A percentile compares a stretch with the other conserved stretches of the same genome.
Evolutionary conservation across 345 rosid genomes (phyloP).

Genomic region (Schrenkiella parvula): DNA sequence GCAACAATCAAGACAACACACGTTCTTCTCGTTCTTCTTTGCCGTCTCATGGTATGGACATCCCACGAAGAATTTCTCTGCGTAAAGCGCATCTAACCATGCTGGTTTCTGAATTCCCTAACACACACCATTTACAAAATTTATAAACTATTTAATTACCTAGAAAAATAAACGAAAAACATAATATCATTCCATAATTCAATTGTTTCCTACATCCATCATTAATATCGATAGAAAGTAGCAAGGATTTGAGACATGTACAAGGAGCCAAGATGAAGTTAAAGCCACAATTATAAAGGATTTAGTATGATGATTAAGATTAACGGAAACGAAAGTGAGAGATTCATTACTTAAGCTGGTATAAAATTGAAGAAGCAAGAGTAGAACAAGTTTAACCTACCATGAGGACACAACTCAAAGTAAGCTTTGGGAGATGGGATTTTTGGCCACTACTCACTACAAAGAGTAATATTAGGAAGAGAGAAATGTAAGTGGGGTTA

Average conservation of each 20-base stretch:
- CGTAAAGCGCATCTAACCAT: conserved; percentile 91
- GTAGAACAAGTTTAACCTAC: conserved; percentile 33
- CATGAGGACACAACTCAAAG: conserved; percentile 42
- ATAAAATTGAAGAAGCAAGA: background rate
- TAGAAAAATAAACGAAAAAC: background rate
- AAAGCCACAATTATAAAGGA: background rate
- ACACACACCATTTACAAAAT: background rate
- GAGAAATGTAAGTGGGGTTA: conserved; percentile 22
- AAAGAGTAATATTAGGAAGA: conserved; percentile 27
- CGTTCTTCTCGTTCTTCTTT: conserved; percentile 92
- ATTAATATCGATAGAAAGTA: background rate
- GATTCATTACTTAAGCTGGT: conserved; percentile 1
- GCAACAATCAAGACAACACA: conserved; percentile 89
- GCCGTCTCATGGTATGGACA: conserved; percentile 72
- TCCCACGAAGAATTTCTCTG: conserved; percentile 69
- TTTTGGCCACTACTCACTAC: conserved; percentile 30
- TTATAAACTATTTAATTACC: background rate
- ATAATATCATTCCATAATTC: conserved; percentile 13
- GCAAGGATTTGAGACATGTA: background rate
- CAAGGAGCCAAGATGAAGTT: background rate
- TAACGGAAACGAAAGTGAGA: background rate
- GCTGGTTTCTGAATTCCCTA: conserved; percentile 83
- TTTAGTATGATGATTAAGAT: background rate
- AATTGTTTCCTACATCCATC: background rate
- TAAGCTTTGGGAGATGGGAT: conserved; percentile 21